These are phyloP conservation scores for Ricinus communis DNA, from an alignment of 345 rosid genomes.

Conservation along the genomic window DNA sequence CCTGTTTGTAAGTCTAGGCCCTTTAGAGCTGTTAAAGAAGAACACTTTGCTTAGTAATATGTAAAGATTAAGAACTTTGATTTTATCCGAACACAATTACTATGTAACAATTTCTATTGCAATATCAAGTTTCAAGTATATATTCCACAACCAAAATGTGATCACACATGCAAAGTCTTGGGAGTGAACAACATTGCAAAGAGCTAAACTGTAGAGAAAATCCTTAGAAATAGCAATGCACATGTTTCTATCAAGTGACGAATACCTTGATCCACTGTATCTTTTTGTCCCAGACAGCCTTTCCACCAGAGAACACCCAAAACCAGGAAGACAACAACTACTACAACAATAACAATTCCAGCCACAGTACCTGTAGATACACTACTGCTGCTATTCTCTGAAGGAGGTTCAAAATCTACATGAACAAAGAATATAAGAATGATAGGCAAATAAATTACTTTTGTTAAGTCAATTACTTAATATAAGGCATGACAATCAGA, in stretches of 20 bases:
- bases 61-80: neutral
- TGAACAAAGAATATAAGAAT: neutral
- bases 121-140: neutral
- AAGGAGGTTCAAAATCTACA: constrained; percentile 15
- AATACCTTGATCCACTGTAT: constrained; percentile 9
- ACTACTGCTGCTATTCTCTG: constrained; percentile 10
- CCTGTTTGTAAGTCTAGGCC: constrained; percentile 28
- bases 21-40: constrained; percentile 17
- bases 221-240: neutral
- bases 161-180: neutral
- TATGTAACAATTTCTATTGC: neutral
- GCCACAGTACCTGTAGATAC: neutral
- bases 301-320: constrained; percentile 12
- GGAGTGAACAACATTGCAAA: neutral
- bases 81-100: neutral
- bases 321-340: neutral
- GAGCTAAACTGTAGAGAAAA: neutral
- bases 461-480: neutral
- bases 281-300: neutral
- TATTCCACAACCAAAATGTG: neutral
- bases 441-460: neutral
- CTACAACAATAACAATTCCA: constrained; percentile 13
- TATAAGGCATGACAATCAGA: too few relatives aligned
- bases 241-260: too few relatives aligned
- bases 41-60: neutral